Percentiles rank a stretch among this genome's conserved stretches.
These are phyloP conservation scores for Pecoramyces ruminantium DNA, from an alignment of 192 early-diverging fungal genomes.

Conservation along the genomic window DNA sequence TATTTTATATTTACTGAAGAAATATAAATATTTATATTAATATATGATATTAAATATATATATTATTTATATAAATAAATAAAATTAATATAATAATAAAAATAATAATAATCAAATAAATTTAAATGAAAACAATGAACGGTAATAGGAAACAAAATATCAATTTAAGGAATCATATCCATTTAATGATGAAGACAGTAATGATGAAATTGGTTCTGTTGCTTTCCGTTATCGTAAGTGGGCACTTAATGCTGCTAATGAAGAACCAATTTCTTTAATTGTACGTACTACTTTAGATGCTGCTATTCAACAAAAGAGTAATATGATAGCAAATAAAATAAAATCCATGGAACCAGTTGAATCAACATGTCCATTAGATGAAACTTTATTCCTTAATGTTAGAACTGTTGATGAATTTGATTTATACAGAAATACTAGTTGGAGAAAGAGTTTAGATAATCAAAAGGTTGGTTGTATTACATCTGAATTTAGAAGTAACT, in stretches of 20 bases:
- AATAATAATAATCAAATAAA: constrained; percentile 13
- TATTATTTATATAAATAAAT: too few species aligned
- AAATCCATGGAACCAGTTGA: constrained; percentile 14
- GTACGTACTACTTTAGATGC: constrained; percentile 85
- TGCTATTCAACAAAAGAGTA: constrained; percentile 21
- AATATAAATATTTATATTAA: too few species aligned
- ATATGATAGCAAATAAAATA: neutral
- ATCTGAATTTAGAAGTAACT: constrained; percentile 95
- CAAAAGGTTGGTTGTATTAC: constrained; percentile 92
- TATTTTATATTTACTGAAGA: too few species aligned
- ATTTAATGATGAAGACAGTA: constrained; percentile 29
- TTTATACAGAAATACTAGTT: constrained; percentile 19
- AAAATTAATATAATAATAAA: constrained; percentile 4
- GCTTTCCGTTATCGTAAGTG: constrained; percentile 84
- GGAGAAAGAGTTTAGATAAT: constrained; percentile 83
- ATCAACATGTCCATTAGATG: constrained; percentile 14
- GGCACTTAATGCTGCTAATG: constrained; percentile 49
- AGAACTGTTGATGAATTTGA: constrained; percentile 90
- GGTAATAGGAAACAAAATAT: constrained; percentile 2
- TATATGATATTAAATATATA: too few species aligned
- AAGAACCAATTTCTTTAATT: constrained; percentile 42
- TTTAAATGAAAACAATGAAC: too few species aligned
- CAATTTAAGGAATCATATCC: constrained; percentile 58
- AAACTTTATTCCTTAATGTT: constrained; percentile 41
- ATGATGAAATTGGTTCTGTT: constrained; percentile 23